Evolutionary conservation across 148 eudicot species (phyloP), one percentile per base, ranked within the genome.

Genomic region (Chenopodium album): DNA sequence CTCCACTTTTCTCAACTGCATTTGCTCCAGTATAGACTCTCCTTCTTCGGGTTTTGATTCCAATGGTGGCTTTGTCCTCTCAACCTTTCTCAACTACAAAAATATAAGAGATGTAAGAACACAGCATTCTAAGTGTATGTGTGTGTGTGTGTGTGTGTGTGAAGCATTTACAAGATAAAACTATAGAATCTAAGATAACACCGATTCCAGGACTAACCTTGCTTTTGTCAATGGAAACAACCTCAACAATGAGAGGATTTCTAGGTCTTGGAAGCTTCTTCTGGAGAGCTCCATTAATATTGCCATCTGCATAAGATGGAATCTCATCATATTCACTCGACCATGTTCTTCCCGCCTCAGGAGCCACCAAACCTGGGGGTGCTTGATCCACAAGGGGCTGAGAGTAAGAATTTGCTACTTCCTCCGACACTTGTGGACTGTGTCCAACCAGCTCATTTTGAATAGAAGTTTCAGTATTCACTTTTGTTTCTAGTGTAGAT

Each of bases 181-280:
- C 34, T 19, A 41, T 1, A 54, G 63, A 75, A 26, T 78, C 19
- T 37, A 63, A 63, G 29, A 76, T n/a, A 41, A 32, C 65, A 28
- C 56, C 66, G 52, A 75, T 46, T 59, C 17, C 48, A 70, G 29
- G 37, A 79, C 85, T 75, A 63, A 96, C 99, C 94, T 91, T 94
- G 94, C 93, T 95, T 90, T 95, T 95, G 84, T 92, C 98, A 85
- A 86, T 90, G 65, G 94, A 93, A 79, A 86, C 90, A 63, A 93
- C 94, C 71, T 91, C 98, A 84, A 92, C 92, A 47, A 95, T 91
- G 68, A 95, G 91, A 84, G 98, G 98, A 77, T 90, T 95, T 59
- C 94, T 91, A 52, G 96, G 98, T 79, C 98, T 80, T 7, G 88
- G 97, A 84, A 87, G 82, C 86, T 93, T 95, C 84, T 85, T 85